These are phyloP conservation scores for Xylaria polymorpha DNA, from an alignment of 2,329 filamentous ascomycete species.

Conservation along the genomic window DNA sequence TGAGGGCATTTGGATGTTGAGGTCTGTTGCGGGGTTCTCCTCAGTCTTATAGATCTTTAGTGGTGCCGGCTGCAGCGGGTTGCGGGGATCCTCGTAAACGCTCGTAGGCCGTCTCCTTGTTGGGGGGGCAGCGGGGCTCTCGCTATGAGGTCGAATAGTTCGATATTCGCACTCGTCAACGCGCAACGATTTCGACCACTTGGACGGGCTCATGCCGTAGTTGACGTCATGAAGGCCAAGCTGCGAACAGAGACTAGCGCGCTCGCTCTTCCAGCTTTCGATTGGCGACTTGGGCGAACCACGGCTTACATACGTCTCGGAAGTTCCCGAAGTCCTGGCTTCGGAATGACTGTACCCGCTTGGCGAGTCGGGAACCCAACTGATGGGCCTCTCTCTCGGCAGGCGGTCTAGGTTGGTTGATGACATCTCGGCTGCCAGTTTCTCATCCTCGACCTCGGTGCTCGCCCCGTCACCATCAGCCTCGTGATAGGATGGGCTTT, in stretches of 20 bases:
- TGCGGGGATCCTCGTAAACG: background rate
- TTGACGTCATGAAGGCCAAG: constrained; percentile 22
- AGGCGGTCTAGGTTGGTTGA: background rate
- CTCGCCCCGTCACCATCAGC: constrained; percentile 67
- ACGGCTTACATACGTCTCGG: constrained; percentile 38
- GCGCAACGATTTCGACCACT: background rate
- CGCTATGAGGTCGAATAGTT: background rate
- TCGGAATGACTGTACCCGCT: constrained; percentile 37
- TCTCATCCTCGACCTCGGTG: constrained; percentile 42
- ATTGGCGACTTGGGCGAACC: constrained; percentile 16
- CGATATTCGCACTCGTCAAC: constrained; percentile 1
- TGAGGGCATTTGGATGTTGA: constrained; percentile 41
- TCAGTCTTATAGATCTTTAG: constrained; percentile 38
- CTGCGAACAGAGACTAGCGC: constrained; percentile 16
- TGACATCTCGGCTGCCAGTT: constrained; percentile 3
- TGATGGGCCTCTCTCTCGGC: constrained; percentile 27
- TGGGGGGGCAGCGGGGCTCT: background rate
- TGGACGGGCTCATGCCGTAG: background rate
- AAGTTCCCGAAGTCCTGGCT: constrained; percentile 38
- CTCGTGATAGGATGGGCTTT: constrained; percentile 57
- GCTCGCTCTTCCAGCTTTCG: constrained; percentile 11
- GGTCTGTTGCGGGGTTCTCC: constrained; percentile 20
- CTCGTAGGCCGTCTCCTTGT: constrained; percentile 1
- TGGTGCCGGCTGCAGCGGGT: constrained; percentile 33
- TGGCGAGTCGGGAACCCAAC: constrained; percentile 35